A percentile compares a stretch with the other conserved stretches of the same genome.
phyloP scores from a whole-genome alignment of 1,284 basidiomycete genomes.

The Ustanciosporium gigantosporum region DNA sequence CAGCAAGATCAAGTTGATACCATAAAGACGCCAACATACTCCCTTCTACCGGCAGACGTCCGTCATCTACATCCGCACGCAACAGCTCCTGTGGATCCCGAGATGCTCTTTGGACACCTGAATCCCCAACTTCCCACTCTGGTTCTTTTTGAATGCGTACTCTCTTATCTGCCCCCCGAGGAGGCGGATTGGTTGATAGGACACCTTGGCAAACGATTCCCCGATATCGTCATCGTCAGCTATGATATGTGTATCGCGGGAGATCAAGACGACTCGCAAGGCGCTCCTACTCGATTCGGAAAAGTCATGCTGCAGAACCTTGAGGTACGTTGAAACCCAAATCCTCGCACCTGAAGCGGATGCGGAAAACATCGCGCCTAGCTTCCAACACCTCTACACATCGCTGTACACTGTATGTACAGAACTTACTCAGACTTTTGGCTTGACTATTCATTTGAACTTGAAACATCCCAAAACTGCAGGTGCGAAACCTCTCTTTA shows the following conservation, averaged over 20 bases:
- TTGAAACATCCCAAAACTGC: no score
- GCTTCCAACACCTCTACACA: no score
- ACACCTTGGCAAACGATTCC: slow-evolving; percentile 13
- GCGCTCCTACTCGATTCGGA: slow-evolving; percentile 40
- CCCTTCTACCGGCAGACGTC: slow-evolving; percentile 29
- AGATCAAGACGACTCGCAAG: slow-evolving; percentile 4
- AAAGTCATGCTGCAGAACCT: slow-evolving; percentile 59
- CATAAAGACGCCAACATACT: slow-evolving; percentile 12
- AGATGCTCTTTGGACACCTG: slow-evolving; percentile 15
- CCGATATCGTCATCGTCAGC: slow-evolving; percentile 22
- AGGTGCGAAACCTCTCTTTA: slow-evolving; percentile 44
- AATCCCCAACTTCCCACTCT: slow-evolving; percentile 39
- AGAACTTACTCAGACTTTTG: no score
- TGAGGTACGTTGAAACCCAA: slow-evolving; percentile 35
- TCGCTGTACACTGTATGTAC: no score
- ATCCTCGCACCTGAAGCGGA: no score
- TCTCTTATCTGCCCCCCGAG: slow-evolving; percentile 48
- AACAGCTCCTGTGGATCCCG: slow-evolving; percentile 2
- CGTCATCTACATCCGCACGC: slow-evolving; percentile 9
- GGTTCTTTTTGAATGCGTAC: slow-evolving; percentile 57
- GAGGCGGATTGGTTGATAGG: slow-evolving; percentile 36
- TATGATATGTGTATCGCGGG: slow-evolving; percentile 58
- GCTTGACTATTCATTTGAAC: no score
- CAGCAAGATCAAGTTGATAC: neutral
- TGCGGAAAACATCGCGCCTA: no score